A percentile compares a stretch with the other conserved stretches of the same genome.
phyloP scores from a whole-genome alignment of 1,284 basidiomycete species.

The Meripilus lineatus region DNA sequence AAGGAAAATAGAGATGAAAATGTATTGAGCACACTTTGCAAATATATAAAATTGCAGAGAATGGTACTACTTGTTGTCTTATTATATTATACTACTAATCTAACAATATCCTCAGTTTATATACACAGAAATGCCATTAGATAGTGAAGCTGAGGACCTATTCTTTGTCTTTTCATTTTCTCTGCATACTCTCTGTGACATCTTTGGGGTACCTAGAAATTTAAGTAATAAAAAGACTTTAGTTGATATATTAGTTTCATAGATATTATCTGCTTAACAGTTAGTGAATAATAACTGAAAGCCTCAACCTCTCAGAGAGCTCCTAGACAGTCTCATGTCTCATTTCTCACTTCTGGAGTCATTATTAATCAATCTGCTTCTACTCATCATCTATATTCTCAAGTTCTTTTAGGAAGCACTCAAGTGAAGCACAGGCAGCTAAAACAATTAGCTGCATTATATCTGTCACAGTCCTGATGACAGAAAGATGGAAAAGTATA shows the following conservation, averaged over 20 bases:
- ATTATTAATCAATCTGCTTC: conserved; percentile 9
- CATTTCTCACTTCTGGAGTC: too few species aligned
- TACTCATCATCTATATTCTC: conserved; percentile 38
- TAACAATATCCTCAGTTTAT: conserved; percentile 39
- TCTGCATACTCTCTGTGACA: conserved; percentile 18
- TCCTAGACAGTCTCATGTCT: too few species aligned
- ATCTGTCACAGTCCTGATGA: too few species aligned
- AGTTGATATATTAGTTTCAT: conserved; percentile 44
- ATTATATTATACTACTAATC: conserved; percentile 17
- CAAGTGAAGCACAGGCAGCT: conserved; percentile 35
- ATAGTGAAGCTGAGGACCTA: conserved; percentile 35
- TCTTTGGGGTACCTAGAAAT: conserved; percentile 25
- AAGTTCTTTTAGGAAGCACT: conserved; percentile 39
- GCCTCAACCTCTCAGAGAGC: conserved; percentile 5
- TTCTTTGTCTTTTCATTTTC: conserved; percentile 36
- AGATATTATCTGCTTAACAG: conserved; percentile 31
- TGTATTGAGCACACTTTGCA: conserved; percentile 36
- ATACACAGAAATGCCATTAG: conserved; percentile 41
- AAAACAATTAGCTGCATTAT: conserved; percentile 27
- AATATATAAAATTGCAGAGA: conserved; percentile 35
- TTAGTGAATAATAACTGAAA: conserved; percentile 18
- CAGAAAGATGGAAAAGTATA: too few species aligned
- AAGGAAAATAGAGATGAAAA: conserved; percentile 35
- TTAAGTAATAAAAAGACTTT: conserved; percentile 25
- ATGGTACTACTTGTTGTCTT: conserved; percentile 35